Evolutionary conservation across 345 rosid genomes (phyloP), one percentile per base, ranked within the genome.

Genomic region (Camelina hispida): DNA sequence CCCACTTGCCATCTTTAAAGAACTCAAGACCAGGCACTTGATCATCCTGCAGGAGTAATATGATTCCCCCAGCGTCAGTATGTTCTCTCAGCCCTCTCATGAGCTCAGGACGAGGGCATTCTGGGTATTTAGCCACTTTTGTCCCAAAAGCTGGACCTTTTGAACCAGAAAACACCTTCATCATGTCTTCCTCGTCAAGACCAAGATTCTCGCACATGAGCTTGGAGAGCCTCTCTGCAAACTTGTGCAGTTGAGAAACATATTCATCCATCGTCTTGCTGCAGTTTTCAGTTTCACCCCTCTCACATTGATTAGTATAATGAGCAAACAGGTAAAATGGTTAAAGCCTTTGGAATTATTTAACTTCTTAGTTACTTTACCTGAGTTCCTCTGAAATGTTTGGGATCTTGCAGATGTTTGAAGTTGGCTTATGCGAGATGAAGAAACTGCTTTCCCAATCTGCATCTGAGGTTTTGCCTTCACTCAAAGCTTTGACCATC

Each of bases 401-500:
- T 57, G 82, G 81, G 74, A 89, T 79, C 59, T 84, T 78, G 34
- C 63, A 59, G 73, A 87, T 84, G 77, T 89, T 88, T 38, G 95
- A 87, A 23, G 82, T 68, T 9, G 96, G 97, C 16, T 75, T 83
- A 78, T 91, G 96, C 79, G 87, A 80, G 30, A 94, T 78, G 85
- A 94, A 94, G 80, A 85, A 88, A 72, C 80, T 81, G 81, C 87
- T 94, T 77, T 94, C 98, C 98, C 98, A 94, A 75, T 94, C 96
- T 17, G 79, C 50, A 37, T 88, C 82, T 11, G 85, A 73, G 67
- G 79, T 44, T 37, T 62, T 78, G 54, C 80, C 84, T 55, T 78
- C 77, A 67, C 62, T 78, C 78, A 89, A 78, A 25, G 83, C 68
- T 25, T 83, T 88, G 13, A 83, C 93, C 70, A 83, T 62, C 72